A percentile compares a stretch with the other conserved stretches of the same genome.
Evolutionary conservation across 441 rosid species (phyloP).

Genomic region (Erysimum cheiri): DNA sequence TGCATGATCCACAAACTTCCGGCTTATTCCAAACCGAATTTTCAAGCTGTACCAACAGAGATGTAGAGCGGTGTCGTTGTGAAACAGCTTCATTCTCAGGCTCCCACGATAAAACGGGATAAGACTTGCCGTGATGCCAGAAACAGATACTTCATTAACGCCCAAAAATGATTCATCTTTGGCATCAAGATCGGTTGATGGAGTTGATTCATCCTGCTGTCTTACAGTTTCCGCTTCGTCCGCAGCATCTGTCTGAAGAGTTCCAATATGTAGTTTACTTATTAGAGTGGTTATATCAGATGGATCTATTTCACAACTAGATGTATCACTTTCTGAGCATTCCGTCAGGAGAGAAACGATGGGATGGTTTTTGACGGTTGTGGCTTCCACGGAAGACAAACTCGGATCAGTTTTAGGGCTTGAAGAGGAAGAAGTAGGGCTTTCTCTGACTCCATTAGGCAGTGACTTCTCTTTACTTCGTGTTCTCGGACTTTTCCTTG

Average conservation of each 20-base stretch:
- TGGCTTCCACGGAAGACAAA: conserved; percentile 24
- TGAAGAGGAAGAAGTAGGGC: conserved; percentile 43
- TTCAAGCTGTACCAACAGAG: conserved; percentile 59
- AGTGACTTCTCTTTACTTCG: conserved; percentile 51
- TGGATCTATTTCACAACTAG: conserved; percentile 35
- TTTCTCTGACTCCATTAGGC: conserved; percentile 41
- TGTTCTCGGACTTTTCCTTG: conserved; percentile 66
- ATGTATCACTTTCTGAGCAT: conserved; percentile 42
- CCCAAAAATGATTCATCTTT: conserved; percentile 55
- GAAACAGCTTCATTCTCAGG: conserved; percentile 55
- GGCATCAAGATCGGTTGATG: conserved; percentile 34
- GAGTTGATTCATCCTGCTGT: conserved; percentile 40
- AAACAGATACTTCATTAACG: conserved; percentile 59
- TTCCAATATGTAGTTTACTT: conserved; percentile 46
- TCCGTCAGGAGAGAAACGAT: conserved; percentile 38
- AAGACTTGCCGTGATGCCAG: conserved; percentile 56
- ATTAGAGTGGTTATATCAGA: conserved; percentile 50
- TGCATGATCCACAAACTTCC: conserved; percentile 54
- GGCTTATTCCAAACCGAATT: conserved; percentile 65
- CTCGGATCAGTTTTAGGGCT: conserved; percentile 30
- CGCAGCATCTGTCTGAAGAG: conserved; percentile 48
- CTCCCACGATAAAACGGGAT: conserved; percentile 52
- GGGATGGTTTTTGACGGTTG: conserved; percentile 36
- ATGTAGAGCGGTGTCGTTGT: conserved; percentile 53
- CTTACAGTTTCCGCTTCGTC: conserved; percentile 50